Evolutionary conservation across 108 stramenopile species (phyloP), one percentile per base, ranked within the genome.

Genomic region (Cyclostephanos invisitatus): DNA sequence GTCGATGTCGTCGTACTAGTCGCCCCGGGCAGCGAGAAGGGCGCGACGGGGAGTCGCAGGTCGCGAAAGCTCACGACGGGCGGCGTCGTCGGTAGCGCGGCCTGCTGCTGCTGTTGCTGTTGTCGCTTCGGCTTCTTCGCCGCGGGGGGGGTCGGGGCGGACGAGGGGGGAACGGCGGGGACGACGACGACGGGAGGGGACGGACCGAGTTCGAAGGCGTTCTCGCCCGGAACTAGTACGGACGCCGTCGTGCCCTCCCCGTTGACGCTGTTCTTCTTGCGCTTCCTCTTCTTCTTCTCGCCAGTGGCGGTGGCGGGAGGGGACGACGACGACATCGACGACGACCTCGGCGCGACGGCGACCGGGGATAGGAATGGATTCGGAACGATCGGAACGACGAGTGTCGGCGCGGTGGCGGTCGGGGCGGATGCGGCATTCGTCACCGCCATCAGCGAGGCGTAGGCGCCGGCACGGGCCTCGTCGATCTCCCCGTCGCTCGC

Each of bases 21-120:
- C 28, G 44, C 57, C 46, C 35, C 56, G 54, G 88, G 81, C 22
- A 89, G 59, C 18, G 87, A 74, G 63, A 95, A 95, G 22, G 89
- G 71, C 12, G 93, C 91, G 55, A 95, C 65, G 29, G 93, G 93
- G 11, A 95, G 82, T 24, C 82, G 78, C 28, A 89, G 67, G 54
- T 73, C 75, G 49, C 81, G 84, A 72, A 87, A 90, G 50, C 63
- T 67, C 7, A 35, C 48, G 0, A 11, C 24, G 64, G 66, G 57
- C 67, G 66, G 73, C 42, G 75, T 22, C 22, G 47, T 37, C 73
- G 36, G 61, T 27, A 54, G 28, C 40, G 56, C 70, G 67, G 36
- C 48, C 62, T 36, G 35, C 48, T 18, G 63, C 49, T 37, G 42
- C 21, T 51, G 20, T 46, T 36, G 56, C 46, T 59, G 78, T 25